phyloP scores from a whole-genome alignment of 1,284 basidiomycete genomes.

The Coniferiporia sulphurascens region DNA sequence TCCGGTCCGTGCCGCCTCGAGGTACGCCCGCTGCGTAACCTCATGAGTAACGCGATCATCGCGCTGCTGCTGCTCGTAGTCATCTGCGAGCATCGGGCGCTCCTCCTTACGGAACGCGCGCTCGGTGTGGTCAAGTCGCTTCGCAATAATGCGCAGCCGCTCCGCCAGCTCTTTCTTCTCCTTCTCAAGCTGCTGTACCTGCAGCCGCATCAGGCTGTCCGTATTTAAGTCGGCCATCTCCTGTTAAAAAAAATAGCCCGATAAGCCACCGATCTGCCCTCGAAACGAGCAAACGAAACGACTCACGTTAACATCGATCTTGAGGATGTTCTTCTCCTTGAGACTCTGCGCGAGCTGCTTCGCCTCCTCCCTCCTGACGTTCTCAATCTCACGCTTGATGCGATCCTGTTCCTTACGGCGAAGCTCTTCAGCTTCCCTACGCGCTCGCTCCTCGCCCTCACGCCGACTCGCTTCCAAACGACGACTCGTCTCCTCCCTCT shows the following conservation, averaged over 20 bases:
- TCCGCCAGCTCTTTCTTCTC: constrained; percentile 91
- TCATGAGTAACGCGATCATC: constrained; percentile 73
- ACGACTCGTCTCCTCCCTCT: constrained; percentile 85
- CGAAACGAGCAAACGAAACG: neutral
- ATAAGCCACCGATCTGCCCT: neutral
- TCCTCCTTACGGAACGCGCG: constrained; percentile 96
- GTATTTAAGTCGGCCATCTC: constrained; percentile 85
- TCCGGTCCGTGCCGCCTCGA: constrained; percentile 55
- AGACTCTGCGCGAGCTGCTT: constrained; percentile 87
- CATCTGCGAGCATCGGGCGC: constrained; percentile 77
- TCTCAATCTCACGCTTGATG: constrained; percentile 79
- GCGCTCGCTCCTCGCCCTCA: constrained; percentile 73
- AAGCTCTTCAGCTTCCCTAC: constrained; percentile 63
- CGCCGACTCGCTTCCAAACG: constrained; percentile 68
- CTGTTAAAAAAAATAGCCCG: constrained; percentile 34
- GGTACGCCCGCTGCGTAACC: constrained; percentile 53
- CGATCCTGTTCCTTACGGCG: constrained; percentile 75
- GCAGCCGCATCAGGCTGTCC: constrained; percentile 84
- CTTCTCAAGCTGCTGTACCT: constrained; percentile 94
- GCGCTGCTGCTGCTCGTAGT: constrained; percentile 86
- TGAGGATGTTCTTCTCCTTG: constrained; percentile 81
- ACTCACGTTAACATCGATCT: constrained; percentile 77
- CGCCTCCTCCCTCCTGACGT: constrained; percentile 80
- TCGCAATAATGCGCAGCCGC: constrained; percentile 78
- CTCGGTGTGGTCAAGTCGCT: constrained; percentile 94